Evolutionary conservation across 2,329 filamentous ascomycete genomes (phyloP), one percentile per base, ranked within the genome.

Genomic region (Ophioceras dolichostomum): DNA sequence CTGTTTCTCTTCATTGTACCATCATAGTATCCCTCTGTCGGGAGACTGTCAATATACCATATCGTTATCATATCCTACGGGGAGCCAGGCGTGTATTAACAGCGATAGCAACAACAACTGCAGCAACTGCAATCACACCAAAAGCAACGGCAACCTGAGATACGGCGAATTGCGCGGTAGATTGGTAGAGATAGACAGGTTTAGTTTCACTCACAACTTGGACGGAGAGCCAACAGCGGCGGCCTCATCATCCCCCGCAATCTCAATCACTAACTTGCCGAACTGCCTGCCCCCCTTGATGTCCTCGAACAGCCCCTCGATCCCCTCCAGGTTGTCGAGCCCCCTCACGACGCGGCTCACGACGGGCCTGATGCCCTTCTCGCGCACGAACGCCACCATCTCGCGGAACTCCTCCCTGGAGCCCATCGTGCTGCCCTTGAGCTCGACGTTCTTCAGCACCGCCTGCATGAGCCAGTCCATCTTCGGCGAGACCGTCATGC

Each of bases 351-450:
- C 73, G 37, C 80, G 71, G 45, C 82, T 91, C 1, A 96, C 73
- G 4, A 94, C 67, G 0, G 89, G 88, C 38, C 65, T 70, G 42
- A 95, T 78, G 51, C 79, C 72, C 45, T 85, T 76, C 44, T 77
- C 61, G 10, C 68, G 67, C 26, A 95, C 81, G 16, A 37, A 49
- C 21, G 36, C 42, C 10, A 95, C 69, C 86, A 96, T 94, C 17
- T 91, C 84, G n/a, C 66, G 66, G 52, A 95, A 96, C 60, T 96
- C 91, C 52, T 75, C 78, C 32, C 83, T 71, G 20, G 85, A 94
- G 1, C 89, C 89, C 88, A 96, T 94, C 0, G 88, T 95, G 12
- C 75, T 79, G 14, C 91, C 89, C 34, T 73, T 73, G 20, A 96
- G 68, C 47, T 96, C 89, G 37, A 95, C 73, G 51, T 96, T 94